A percentile compares a stretch with the other conserved stretches of the same genome.
Conservation (phyloP, 495 filamentous ascomycete genomes). For the Penicillium robsamsonii region DNA sequence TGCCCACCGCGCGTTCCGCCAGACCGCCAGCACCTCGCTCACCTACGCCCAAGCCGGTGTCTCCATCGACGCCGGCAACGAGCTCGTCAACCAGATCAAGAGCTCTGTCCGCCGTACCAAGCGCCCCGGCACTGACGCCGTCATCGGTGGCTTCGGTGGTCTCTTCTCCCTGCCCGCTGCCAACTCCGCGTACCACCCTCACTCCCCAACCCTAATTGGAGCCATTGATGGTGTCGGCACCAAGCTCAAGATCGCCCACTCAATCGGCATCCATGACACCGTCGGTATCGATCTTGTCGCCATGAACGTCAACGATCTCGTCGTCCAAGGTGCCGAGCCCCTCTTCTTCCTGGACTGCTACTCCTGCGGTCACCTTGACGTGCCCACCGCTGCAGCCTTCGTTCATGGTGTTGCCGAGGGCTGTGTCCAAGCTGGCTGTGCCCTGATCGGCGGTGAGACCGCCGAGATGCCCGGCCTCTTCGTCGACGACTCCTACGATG, state of each 20-base stretch:
- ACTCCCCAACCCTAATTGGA: slow-evolving; percentile 75
- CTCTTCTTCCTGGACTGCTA: slow-evolving; percentile 97
- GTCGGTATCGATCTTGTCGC: slow-evolving; percentile 95
- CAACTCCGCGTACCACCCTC: slow-evolving; percentile 59
- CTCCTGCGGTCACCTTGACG: slow-evolving; percentile 80
- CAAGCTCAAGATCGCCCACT: slow-evolving; percentile 91
- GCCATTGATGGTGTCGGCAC: slow-evolving; percentile 97
- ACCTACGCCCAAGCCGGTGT: slow-evolving; percentile 95
- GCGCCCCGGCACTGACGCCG: slow-evolving; percentile 79
- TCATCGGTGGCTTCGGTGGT: slow-evolving; percentile 94
- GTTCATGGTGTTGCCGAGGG: slow-evolving; percentile 84
- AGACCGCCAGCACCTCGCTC: slow-evolving; percentile 54
- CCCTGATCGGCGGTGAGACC: slow-evolving; percentile 93
- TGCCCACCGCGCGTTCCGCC: slow-evolving; percentile 61
- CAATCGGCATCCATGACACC: slow-evolving; percentile 82
- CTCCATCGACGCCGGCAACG: slow-evolving; percentile 87
- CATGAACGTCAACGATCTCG: slow-evolving; percentile 97
- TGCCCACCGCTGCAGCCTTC: slow-evolving; percentile 72
- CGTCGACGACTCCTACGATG: slow-evolving; percentile 78
- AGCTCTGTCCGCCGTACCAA: slow-evolving; percentile 72
- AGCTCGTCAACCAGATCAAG: slow-evolving; percentile 87
- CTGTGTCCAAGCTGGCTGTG: slow-evolving; percentile 77
- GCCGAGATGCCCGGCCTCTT: slow-evolving; percentile 98
- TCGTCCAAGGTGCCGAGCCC: slow-evolving; percentile 91
- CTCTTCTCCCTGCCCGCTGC: slow-evolving; percentile 77